Percentiles rank a stretch among this genome's conserved stretches.
Evolutionary conservation across 225 moss, liverwort and hornwort genomes (phyloP).

Genomic region (Antitrichia curtipendula): DNA sequence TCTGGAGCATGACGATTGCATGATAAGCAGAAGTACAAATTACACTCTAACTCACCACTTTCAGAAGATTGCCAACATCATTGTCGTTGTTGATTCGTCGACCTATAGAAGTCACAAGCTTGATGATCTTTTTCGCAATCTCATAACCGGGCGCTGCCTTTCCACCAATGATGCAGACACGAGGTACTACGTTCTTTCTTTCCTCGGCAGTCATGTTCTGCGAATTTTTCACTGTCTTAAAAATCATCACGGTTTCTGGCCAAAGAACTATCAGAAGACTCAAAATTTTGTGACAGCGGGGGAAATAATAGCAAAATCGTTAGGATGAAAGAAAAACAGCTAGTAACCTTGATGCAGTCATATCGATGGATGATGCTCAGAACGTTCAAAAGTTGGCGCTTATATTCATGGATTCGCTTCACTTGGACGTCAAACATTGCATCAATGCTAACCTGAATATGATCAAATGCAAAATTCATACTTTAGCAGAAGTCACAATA

Average conservation of each 20-base stretch:
- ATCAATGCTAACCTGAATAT: conserved; percentile 71
- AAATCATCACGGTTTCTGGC: neutral
- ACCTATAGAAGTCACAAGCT: conserved; percentile 68
- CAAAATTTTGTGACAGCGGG: neutral
- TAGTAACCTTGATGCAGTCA: conserved; percentile 76
- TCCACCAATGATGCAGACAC: conserved; percentile 78
- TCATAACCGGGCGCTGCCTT: conserved; percentile 87
- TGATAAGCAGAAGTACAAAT: neutral
- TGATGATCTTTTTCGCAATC: conserved; percentile 78
- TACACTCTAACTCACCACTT: conserved; percentile 42
- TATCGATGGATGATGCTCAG: conserved; percentile 77
- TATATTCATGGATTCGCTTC: conserved; percentile 90
- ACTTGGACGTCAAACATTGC: conserved; percentile 98
- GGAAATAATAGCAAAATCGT: neutral
- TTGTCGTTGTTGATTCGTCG: conserved; percentile 61
- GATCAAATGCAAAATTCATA: neutral
- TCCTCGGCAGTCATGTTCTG: conserved; percentile 77
- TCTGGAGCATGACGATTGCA: neutral
- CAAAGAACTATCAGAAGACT: neutral
- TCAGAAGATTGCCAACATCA: conserved; percentile 71
- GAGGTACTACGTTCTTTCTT: conserved; percentile 69
- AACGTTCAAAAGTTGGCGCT: conserved; percentile 82
- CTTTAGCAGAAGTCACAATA: neutral
- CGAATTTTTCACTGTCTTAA: neutral
- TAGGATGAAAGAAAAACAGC: neutral